A percentile compares a stretch with the other conserved stretches of the same genome.
Conservation (phyloP, 179 eudicot genomes). For the Pouteria campechiana region DNA sequence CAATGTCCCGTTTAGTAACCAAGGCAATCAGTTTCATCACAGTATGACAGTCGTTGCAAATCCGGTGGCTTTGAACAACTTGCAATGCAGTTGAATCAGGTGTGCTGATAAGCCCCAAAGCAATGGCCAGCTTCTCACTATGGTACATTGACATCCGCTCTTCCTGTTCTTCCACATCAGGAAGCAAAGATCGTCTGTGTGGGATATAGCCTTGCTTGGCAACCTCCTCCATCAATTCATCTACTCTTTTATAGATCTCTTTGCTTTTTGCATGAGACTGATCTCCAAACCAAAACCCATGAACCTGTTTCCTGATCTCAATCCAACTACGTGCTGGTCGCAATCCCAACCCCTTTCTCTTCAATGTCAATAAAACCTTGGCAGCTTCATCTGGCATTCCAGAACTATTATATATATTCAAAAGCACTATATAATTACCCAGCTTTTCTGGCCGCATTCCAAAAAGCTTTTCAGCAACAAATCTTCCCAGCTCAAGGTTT, state of each 20-base stretch:
- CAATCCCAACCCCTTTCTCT: constrained; percentile 53
- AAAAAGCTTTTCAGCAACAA: constrained; percentile 73
- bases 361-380: constrained; percentile 41
- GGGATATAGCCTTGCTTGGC: constrained; percentile 46
- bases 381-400: constrained; percentile 69
- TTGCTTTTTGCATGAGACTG: constrained; percentile 28
- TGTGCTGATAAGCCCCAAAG: constrained; percentile 64
- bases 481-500: constrained; percentile 54
- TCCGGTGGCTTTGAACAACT: constrained; percentile 74
- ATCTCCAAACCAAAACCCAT: constrained; percentile 48
- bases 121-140: constrained; percentile 76
- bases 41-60: constrained; percentile 67
- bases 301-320: constrained; percentile 52
- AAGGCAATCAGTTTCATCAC: constrained; percentile 50
- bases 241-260: constrained; percentile 43
- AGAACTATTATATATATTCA: constrained; percentile 51
- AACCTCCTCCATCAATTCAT: constrained; percentile 35
- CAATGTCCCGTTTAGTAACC: constrained; percentile 42
- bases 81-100: constrained; percentile 33
- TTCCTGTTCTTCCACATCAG: constrained; percentile 79
- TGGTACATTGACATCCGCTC: constrained; percentile 37
- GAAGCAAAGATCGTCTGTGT: constrained; percentile 35
- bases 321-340: constrained; percentile 73
- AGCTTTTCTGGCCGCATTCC: constrained; percentile 81
- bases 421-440: constrained; percentile 54